Evolutionary conservation across 1,284 basidiomycete genomes (phyloP).

Genomic region (Mrakiaceae sp.): DNA sequence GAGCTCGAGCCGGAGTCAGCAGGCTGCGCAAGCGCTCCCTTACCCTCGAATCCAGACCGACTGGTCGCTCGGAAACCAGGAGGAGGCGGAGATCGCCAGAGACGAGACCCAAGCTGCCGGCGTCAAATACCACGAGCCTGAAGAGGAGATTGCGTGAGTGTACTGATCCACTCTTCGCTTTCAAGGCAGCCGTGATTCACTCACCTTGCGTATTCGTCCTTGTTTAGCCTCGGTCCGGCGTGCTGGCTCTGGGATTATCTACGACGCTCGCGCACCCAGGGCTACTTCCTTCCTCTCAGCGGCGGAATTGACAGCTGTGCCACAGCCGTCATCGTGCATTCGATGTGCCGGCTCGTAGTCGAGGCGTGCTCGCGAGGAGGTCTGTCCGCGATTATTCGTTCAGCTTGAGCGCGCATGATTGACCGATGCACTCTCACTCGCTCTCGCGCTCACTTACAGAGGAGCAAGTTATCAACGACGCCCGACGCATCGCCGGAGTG

Average conservation of each 20-base stretch:
- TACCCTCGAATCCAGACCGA: constrained; percentile 70
- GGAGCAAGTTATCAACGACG: constrained; percentile 78
- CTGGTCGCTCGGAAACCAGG: constrained; percentile 59
- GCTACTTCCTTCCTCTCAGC: constrained; percentile 91
- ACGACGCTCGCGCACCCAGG: constrained; percentile 80
- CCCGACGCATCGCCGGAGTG: constrained; percentile 76
- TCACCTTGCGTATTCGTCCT: not conserved
- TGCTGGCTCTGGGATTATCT: constrained; percentile 99
- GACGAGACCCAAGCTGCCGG: constrained; percentile 41
- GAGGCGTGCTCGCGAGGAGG: constrained; percentile 62
- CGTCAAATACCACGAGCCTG: constrained; percentile 71
- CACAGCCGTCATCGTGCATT: constrained; percentile 87
- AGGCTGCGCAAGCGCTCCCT: constrained; percentile 61
- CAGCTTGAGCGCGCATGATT: not conserved
- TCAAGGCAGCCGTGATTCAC: not conserved
- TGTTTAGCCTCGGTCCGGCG: constrained; percentile 73
- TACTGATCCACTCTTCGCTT: not conserved
- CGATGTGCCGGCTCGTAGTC: constrained; percentile 85
- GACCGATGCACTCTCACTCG: not conserved
- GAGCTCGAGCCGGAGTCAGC: constrained; percentile 72
- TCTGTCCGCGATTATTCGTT: constrained; percentile 32
- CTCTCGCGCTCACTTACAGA: constrained; percentile 40
- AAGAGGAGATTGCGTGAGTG: constrained; percentile 93
- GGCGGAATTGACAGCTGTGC: constrained; percentile 98
- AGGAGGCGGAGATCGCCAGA: constrained; percentile 43